Evolutionary conservation across 2,329 filamentous ascomycete species (phyloP), one percentile per base, ranked within the genome.

Genomic region (Neophaeococcomyces aloes): DNA sequence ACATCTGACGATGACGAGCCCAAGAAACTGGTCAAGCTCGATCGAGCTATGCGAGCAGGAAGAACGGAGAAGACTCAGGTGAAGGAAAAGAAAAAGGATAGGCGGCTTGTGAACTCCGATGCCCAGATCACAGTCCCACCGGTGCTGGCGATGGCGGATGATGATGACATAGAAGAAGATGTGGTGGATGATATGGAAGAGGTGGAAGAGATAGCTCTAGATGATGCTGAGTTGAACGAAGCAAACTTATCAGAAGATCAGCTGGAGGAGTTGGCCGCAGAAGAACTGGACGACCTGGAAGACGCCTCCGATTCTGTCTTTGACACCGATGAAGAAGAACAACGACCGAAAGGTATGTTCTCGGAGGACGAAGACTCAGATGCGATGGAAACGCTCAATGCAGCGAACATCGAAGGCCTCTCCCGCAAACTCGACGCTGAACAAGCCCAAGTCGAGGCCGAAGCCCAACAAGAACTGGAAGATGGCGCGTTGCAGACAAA

Each of bases 321-420:
- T 56, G 83, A 89, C 59, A 89, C 84, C 10, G 84, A 88, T 51
- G 74, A 78, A 33, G 76, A 78, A 23, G 64, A 64, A 18, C 67
- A 67, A 42, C 65, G 62, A 59, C 72, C 65, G 60, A 74, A 74
- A 56, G 77, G 81, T 52, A 86, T 94, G 71, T 98, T 94, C 71
- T 96, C 91, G 0, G 91, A 96, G 52, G 89, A 96, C 58, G 87
- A 93, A 55, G 81, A 87, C 40, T 88, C 83, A 1, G 86, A 93
- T 56, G 81, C 79, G 4, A 86, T 94, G 65, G 88, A 95, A 66
- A 82, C 81, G 61, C 74, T 98, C 53, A 98, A 86, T 40, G 88
- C 88, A 1, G 91, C 91, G 50, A 98, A 98, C 64, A 96, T 98
- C 50, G 91, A 83, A 56, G 91, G 91, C 46, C 69, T 98, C 44